Percentiles rank a stretch among this genome's conserved stretches.
These are phyloP conservation scores for Yamadazyma dendronema DNA, from an alignment of 1,139 yeast genomes.

Conservation along the genomic window DNA sequence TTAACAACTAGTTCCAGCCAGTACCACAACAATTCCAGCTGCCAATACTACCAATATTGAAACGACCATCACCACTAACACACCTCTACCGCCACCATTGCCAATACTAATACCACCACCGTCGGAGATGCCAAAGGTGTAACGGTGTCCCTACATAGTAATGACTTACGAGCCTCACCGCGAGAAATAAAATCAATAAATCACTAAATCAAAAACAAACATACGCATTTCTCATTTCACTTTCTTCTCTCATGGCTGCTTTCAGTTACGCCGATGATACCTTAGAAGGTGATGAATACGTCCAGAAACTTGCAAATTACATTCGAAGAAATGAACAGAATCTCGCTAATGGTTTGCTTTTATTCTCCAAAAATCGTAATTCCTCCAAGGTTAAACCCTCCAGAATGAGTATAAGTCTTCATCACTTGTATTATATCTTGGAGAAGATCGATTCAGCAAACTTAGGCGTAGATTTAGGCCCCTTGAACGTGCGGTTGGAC, in stretches of 20 bases:
- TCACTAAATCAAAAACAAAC: too few species aligned
- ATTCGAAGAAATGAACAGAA: conserved; percentile 44
- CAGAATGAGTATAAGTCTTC: conserved; percentile 55
- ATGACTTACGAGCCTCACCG: too few species aligned
- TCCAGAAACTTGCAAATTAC: conserved; percentile 41
- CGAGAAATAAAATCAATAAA: too few species aligned
- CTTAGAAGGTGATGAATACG: conserved; percentile 44
- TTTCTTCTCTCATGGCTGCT: conserved; percentile 22
- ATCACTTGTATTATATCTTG: conserved; percentile 59
- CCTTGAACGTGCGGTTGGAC: conserved; percentile 58
- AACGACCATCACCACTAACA: too few species aligned
- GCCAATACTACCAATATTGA: too few species aligned
- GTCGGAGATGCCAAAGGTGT: too few species aligned
- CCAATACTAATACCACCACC: too few species aligned
- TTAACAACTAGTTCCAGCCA: too few species aligned
- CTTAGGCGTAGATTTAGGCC: conserved; percentile 59
- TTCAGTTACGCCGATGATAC: conserved; percentile 16
- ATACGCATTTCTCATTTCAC: too few species aligned
- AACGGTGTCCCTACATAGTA: too few species aligned
- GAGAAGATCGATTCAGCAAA: conserved; percentile 57
- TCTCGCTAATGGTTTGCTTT: conserved; percentile 45
- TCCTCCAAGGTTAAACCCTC: conserved; percentile 45
- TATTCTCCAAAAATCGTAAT: conserved; percentile 35
- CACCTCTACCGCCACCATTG: too few species aligned
- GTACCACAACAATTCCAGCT: too few species aligned